Evolutionary conservation across 768 basidiomycete genomes (phyloP), one percentile per base, ranked within the genome.

Genomic region (Tylopilus plumbeoviolaceoides): DNA sequence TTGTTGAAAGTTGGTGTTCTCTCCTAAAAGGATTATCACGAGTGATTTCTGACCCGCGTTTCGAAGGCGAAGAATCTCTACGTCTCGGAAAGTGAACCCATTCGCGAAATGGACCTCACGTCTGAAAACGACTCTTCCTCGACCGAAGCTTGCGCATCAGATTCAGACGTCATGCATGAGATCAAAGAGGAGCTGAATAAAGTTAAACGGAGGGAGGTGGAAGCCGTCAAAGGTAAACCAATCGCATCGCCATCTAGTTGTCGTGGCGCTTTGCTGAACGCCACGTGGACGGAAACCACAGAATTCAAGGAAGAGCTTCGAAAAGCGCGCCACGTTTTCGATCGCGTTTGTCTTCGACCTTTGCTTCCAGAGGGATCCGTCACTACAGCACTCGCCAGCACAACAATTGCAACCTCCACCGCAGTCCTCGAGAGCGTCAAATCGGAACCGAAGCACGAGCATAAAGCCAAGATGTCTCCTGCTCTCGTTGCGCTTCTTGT

Each of bases 1-100:
- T 65, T 97, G 33, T 70, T 98, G 54, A 98, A 98, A 78, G 90
- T 85, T 28, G 44, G 74, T 68, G 6, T 11, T 30, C 11, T 10
- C 28, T 20, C 38, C 21, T 3, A 17, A 5, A 39, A 14, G 36
- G 5, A 10, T 44, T 17, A 3, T 45, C 44, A 0, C 45, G 1
- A 20, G 30, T 21, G 18, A 38, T 40, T 14, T 15, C 44, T 61
- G 28, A 50, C 36, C 40, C 5, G 36, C 17, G 44, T 48, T 43
- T 53, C 5, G 40, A 68, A 89, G 86, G 80, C 90, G 3, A 93
- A 92, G 76, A 89, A 91, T 61, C 67, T 89, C n/a, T 79, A 81
- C 45, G 68, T 89, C 23, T 68, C 75, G 5, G 70, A 74, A 53
- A 65, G 56, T 30, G 72, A 76, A 54, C 57, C 62, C 12, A 53